A percentile compares a stretch with the other conserved stretches of the same genome.
These are phyloP conservation scores for Claviceps digitariae DNA, from an alignment of 2,329 filamentous ascomycete genomes.

Conservation along the genomic window DNA sequence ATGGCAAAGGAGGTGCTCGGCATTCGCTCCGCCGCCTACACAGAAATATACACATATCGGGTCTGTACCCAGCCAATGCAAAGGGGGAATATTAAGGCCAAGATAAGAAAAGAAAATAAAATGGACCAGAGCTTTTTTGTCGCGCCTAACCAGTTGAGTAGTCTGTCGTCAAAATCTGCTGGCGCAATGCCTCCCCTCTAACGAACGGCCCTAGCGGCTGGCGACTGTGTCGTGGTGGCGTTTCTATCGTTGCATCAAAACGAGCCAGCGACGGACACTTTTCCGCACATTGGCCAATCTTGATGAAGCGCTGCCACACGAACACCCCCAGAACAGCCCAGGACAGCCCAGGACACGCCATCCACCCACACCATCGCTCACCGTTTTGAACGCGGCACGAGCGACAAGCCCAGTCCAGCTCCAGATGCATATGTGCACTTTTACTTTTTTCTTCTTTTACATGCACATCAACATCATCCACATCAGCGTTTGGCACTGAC, in stretches of 20 bases:
- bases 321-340: not conserved
- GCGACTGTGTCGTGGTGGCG: conserved; percentile 3
- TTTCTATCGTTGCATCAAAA: not conserved
- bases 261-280: not conserved
- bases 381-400: conserved; percentile 4
- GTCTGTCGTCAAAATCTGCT: not conserved
- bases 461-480: not conserved
- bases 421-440: not conserved
- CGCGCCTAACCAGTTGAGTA: not conserved
- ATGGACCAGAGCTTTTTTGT: not conserved
- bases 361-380: conserved; percentile 1
- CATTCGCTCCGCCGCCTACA: too few species aligned
- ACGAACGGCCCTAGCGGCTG: not conserved
- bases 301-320: not conserved
- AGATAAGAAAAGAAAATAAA: not conserved
- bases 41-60: too few species aligned
- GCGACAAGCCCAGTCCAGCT: not conserved
- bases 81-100: too few species aligned
- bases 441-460: not conserved
- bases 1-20: too few species aligned
- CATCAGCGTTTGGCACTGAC: not conserved
- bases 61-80: too few species aligned
- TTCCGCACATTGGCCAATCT: conserved; percentile 1
- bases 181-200: not conserved
- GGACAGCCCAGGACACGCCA: conserved; percentile 1